phyloP scores from a whole-genome alignment of 768 basidiomycete species.

The Russula dissimulans region DNA sequence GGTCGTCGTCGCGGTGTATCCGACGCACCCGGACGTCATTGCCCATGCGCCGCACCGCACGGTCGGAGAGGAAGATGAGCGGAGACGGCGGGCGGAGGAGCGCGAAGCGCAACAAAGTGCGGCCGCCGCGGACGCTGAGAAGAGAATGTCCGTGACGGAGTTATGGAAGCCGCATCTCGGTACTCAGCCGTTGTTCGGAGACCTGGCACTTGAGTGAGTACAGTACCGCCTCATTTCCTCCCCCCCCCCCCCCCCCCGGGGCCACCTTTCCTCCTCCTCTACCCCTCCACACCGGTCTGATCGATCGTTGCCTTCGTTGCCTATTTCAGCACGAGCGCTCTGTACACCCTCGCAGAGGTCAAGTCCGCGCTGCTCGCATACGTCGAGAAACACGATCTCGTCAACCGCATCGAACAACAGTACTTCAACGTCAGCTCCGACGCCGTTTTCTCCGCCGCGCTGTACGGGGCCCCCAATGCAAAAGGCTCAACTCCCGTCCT shows the following conservation, averaged over 20 bases:
- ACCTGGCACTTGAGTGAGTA: conserved; percentile 52
- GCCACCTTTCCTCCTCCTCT: too few species aligned
- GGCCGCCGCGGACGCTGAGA: conserved; percentile 37
- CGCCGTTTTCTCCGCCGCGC: conserved; percentile 24
- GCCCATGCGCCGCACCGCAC: conserved; percentile 47
- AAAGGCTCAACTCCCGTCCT: conserved; percentile 12
- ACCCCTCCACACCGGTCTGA: not conserved
- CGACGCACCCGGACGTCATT: conserved; percentile 46
- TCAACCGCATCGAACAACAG: conserved; percentile 56
- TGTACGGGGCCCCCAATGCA: conserved; percentile 25
- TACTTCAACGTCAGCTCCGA: conserved; percentile 59
- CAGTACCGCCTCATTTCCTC: conserved; percentile 21
- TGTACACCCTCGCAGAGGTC: conserved; percentile 53
- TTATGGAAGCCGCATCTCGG: conserved; percentile 65
- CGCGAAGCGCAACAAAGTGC: conserved; percentile 45
- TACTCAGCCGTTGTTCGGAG: conserved; percentile 53
- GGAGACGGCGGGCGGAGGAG: conserved; percentile 49
- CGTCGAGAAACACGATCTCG: conserved; percentile 47
- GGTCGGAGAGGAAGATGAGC: conserved; percentile 55
- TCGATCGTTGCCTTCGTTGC: not conserved
- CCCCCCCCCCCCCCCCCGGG: too few species aligned
- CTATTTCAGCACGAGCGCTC: conserved; percentile 35
- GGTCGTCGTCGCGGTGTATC: conserved; percentile 38
- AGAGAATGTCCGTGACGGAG: conserved; percentile 49
- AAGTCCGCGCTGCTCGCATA: conserved; percentile 52